Conservation (phyloP, 148 eudicot species). For the Pouteria glomerata region DNA sequence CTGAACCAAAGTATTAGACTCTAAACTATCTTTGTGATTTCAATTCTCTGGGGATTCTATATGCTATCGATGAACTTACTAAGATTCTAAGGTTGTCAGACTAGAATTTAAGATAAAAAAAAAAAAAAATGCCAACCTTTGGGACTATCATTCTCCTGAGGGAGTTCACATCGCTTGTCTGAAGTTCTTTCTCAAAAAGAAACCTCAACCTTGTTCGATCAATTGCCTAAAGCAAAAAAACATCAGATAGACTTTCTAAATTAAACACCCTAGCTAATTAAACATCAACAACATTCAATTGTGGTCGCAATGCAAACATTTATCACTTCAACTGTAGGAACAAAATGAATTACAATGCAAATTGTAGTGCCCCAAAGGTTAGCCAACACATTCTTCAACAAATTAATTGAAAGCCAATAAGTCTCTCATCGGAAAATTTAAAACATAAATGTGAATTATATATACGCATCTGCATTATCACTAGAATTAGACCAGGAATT, state of each 20-base stretch:
- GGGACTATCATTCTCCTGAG: conserved; percentile 79
- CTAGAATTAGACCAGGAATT: background rate
- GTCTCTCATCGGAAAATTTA: background rate
- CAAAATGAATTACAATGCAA: no score
- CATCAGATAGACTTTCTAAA: background rate
- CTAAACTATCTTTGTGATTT: background rate
- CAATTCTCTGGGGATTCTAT: background rate
- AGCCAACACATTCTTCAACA: no score
- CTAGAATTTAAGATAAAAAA: background rate
- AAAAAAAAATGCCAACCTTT: conserved; percentile 42
- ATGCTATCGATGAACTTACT: background rate
- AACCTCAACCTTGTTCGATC: conserved; percentile 49
- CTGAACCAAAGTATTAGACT: background rate
- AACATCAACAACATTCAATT: background rate
- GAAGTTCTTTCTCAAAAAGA: conserved; percentile 76
- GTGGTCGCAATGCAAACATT: background rate
- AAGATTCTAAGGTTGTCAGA: background rate
- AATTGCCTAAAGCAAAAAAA: conserved; percentile 35
- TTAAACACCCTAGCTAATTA: background rate
- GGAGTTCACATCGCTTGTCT: conserved; percentile 67
- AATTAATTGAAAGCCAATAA: background rate
- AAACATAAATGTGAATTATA: background rate
- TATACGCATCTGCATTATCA: background rate
- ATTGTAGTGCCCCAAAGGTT: no score
- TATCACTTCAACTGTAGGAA: background rate